Percentiles rank a stretch among this genome's conserved stretches.
phyloP scores from a whole-genome alignment of 768 basidiomycete genomes.

The Dioszegia crocea region DNA sequence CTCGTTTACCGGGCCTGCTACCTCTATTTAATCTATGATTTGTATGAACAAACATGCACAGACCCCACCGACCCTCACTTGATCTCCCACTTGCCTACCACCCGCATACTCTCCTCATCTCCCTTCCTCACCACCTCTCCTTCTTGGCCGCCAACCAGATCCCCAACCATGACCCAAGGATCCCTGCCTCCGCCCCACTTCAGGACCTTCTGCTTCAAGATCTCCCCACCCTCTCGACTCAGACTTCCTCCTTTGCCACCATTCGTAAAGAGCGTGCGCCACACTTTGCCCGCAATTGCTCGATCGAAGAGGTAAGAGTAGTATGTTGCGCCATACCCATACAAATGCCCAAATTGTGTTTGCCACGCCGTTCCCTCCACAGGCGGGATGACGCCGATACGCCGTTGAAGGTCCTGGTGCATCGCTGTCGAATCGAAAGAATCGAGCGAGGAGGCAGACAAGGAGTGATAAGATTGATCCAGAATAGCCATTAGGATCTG shows the following conservation, averaged over 20 bases:
- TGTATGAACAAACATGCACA: too few relatives aligned
- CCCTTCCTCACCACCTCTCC: slow-evolving; percentile 59
- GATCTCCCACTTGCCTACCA: slow-evolving; percentile 74
- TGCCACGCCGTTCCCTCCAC: slow-evolving; percentile 86
- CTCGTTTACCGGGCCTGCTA: too few relatives aligned
- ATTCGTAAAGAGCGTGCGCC: slow-evolving; percentile 64
- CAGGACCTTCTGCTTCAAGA: slow-evolving; percentile 70
- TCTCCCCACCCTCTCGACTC: slow-evolving; percentile 70
- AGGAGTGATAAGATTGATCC: slow-evolving; percentile 86
- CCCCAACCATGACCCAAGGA: slow-evolving; percentile 87
- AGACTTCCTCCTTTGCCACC: slow-evolving; percentile 57
- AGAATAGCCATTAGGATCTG: slow-evolving; percentile 84
- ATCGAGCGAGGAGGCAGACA: slow-evolving; percentile 51
- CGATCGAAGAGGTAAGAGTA: slow-evolving; percentile 97
- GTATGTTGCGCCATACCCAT: slow-evolving; percentile 95
- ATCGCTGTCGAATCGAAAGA: slow-evolving; percentile 71
- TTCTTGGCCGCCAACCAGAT: slow-evolving; percentile 60
- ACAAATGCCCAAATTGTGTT: slow-evolving; percentile 91
- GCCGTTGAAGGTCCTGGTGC: slow-evolving; percentile 56
- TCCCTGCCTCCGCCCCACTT: slow-evolving; percentile 82
- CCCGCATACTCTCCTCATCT: slow-evolving; percentile 75
- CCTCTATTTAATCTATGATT: too few relatives aligned
- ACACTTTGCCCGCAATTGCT: slow-evolving; percentile 90
- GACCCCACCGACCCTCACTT: slow-evolving; percentile 12
- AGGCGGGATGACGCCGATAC: slow-evolving; percentile 73